Percentiles rank a stretch among this genome's conserved stretches.
Evolutionary conservation across 169 alveolate genomes (phyloP).

Genomic region (Theileria orientalis): DNA sequence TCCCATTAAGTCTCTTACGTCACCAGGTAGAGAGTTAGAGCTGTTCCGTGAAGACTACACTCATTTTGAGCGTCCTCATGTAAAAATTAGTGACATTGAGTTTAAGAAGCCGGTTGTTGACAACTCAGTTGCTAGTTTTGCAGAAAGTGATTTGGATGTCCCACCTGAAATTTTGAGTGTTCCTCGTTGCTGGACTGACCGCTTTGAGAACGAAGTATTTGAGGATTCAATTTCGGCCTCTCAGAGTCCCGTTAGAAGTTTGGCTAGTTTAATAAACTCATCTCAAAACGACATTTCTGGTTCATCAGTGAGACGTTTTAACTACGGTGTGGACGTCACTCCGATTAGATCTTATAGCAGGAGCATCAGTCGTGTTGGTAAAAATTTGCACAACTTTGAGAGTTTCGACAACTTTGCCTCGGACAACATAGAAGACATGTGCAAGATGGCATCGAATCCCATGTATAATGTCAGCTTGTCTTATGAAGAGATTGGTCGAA

Average conservation of each 20-base stretch:
- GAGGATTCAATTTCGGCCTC: constrained; percentile 33
- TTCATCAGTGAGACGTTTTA: not conserved
- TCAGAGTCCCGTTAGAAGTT: constrained; percentile 57
- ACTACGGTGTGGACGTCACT: not conserved
- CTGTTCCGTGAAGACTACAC: not conserved
- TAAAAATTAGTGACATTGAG: constrained; percentile 45
- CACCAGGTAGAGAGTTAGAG: not conserved
- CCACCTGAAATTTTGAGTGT: constrained; percentile 27
- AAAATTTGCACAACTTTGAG: too few species aligned
- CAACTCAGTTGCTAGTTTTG: constrained; percentile 28
- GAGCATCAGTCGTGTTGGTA: not conserved
- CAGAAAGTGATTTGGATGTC: constrained; percentile 25
- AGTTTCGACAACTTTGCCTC: constrained; percentile 6
- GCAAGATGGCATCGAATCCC: constrained; percentile 38
- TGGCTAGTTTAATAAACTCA: constrained; percentile 7
- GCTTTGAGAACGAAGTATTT: constrained; percentile 8
- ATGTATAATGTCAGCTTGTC: constrained; percentile 46
- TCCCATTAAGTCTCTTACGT: constrained; percentile 8
- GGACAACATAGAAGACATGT: constrained; percentile 25
- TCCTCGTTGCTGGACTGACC: constrained; percentile 65
- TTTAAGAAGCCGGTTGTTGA: constrained; percentile 53
- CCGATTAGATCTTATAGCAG: not conserved
- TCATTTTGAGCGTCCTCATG: constrained; percentile 16
- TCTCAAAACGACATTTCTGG: constrained; percentile 9
- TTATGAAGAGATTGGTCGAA: constrained; percentile 11